These are phyloP conservation scores for Penicillium decumbens DNA, from an alignment of 2,329 filamentous ascomycete genomes.

Conservation along the genomic window DNA sequence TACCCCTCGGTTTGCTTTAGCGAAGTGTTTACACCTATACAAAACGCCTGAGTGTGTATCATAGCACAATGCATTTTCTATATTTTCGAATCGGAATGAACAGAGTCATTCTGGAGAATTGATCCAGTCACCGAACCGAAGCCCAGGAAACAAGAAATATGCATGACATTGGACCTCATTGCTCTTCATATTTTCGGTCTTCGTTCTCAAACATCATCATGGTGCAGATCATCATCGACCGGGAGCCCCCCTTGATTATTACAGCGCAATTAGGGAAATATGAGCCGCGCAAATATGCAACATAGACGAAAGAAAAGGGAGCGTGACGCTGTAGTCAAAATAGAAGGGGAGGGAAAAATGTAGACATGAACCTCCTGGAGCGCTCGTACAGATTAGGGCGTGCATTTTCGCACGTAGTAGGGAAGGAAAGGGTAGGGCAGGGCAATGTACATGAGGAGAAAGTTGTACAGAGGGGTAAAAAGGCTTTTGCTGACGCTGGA, in stretches of 20 bases:
- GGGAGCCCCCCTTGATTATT: slow-evolving; percentile 14
- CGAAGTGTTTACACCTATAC: background rate
- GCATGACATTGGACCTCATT: slow-evolving; percentile 33
- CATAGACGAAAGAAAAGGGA: slow-evolving; percentile 14
- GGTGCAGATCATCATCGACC: slow-evolving; percentile 10
- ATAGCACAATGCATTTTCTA: background rate
- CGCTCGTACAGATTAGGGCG: slow-evolving; percentile 11
- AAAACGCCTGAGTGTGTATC: background rate
- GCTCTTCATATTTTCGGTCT: slow-evolving; percentile 26
- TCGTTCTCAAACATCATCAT: slow-evolving; percentile 17
- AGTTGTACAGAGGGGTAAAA: slow-evolving; percentile 17
- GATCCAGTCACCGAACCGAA: slow-evolving; percentile 6
- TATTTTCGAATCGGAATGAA: background rate
- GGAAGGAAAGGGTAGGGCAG: slow-evolving; percentile 8
- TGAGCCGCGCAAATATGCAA: slow-evolving; percentile 24
- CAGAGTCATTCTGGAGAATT: slow-evolving; percentile 1
- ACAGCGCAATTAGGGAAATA: slow-evolving; percentile 24
- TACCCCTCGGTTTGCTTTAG: background rate
- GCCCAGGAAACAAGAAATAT: slow-evolving; percentile 15
- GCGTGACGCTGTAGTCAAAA: slow-evolving; percentile 5
- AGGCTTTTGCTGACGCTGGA: slow-evolving; percentile 15
- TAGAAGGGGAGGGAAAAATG: slow-evolving; percentile 7
- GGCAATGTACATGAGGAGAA: slow-evolving; percentile 19
- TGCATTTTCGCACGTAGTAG: slow-evolving; percentile 9
- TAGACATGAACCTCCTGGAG: slow-evolving; percentile 9